Conservation (phyloP, 495 filamentous ascomycete genomes). For the Trichoderma reesei region DNA sequence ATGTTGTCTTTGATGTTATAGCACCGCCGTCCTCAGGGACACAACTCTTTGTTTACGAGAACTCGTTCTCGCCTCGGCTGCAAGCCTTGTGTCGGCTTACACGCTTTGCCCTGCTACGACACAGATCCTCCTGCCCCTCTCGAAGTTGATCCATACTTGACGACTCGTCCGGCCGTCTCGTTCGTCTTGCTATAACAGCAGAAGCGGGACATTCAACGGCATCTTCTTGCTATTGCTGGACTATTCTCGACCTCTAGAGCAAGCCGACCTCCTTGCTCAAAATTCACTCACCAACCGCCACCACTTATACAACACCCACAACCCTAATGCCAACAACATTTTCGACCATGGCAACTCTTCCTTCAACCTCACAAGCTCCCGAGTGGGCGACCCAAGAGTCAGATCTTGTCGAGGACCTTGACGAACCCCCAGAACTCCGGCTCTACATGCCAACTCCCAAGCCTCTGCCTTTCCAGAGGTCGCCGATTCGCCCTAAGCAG, state of each 20-base stretch:
- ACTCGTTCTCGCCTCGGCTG: background rate
- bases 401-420: constrained; percentile 24
- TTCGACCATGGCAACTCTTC: constrained; percentile 4
- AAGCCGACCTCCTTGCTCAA: background rate
- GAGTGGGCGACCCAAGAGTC: constrained; percentile 2
- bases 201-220: background rate
- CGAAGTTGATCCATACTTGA: background rate
- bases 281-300: background rate
- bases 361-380: background rate
- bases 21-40: constrained; percentile 49
- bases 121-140: background rate
- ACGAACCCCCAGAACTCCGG: constrained; percentile 23
- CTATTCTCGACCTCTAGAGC: background rate
- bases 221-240: background rate
- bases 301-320: background rate
- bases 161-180: background rate
- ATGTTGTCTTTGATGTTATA: constrained; percentile 38
- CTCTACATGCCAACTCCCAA: constrained; percentile 13
- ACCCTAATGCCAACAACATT: background rate
- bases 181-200: background rate
- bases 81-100: constrained; percentile 8
- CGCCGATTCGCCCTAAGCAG: constrained; percentile 30
- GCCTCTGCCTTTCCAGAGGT: constrained; percentile 30
- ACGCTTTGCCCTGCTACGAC: constrained; percentile 4
- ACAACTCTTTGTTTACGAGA: constrained; percentile 19